Percentiles rank a stretch among this genome's conserved stretches.
Conservation (phyloP, 805 yeast genomes). For the Pichia scutulata region DNA sequence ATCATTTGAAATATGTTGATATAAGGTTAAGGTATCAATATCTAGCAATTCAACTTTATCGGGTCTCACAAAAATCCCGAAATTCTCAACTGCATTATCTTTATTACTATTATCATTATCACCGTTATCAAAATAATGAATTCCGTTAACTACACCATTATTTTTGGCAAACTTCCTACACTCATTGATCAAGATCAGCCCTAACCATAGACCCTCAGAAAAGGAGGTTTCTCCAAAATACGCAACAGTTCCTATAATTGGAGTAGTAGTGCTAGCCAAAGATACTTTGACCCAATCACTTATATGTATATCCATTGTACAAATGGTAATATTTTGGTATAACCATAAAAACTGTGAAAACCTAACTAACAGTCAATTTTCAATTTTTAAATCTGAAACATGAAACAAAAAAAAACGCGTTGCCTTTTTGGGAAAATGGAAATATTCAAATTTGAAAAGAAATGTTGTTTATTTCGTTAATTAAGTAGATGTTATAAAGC, state of each 20-base stretch:
- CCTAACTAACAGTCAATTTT: too few relatives aligned
- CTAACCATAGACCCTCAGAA: conserved; percentile 53
- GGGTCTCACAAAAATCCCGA: conserved; percentile 4
- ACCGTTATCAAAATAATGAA: conserved; percentile 31
- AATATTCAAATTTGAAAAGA: not conserved
- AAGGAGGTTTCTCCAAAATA: conserved; percentile 49
- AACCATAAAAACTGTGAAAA: too few relatives aligned
- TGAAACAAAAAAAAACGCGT: not conserved
- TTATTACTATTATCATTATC: not conserved
- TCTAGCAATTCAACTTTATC: not conserved
- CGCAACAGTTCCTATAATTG: conserved; percentile 35
- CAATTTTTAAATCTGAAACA: too few relatives aligned
- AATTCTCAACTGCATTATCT: not conserved
- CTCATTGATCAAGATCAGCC: conserved; percentile 34
- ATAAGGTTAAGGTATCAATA: not conserved
- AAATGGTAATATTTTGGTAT: too few relatives aligned
- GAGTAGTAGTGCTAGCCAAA: not conserved
- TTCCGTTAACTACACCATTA: conserved; percentile 40
- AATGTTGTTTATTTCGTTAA: not conserved
- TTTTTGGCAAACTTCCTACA: conserved; percentile 35
- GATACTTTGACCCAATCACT: not conserved
- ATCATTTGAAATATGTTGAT: not conserved
- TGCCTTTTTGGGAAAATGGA: not conserved
- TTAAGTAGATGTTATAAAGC: too few relatives aligned
- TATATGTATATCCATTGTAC: not conserved